Percentiles rank a stretch among this genome's conserved stretches.
Conservation (phyloP, 1,139 yeast species). For the Blastobotrys capitulatus region DNA sequence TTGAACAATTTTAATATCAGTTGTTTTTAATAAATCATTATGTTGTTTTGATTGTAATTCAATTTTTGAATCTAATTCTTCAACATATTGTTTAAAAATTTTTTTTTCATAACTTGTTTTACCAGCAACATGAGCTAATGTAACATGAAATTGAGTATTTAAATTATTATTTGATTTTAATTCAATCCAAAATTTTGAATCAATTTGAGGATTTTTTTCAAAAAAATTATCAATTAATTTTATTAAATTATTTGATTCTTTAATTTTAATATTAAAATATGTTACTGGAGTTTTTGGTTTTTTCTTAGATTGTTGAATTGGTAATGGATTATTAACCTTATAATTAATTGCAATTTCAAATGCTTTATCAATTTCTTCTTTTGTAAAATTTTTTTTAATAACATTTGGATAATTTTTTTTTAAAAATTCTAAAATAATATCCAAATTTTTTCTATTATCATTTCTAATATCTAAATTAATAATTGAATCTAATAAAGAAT, state of each 20-base stretch:
- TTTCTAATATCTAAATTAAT: conserved; percentile 47
- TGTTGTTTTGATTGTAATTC: conserved; percentile 5
- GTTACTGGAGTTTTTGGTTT: conserved; percentile 1
- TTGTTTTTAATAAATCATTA: neutral
- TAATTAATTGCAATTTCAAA: conserved; percentile 25
- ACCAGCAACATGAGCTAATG: conserved; percentile 53
- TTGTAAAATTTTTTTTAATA: conserved; percentile 39
- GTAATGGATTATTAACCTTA: conserved; percentile 23
- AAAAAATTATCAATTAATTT: conserved; percentile 20
- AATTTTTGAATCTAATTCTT: conserved; percentile 11
- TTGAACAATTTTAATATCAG: conserved; percentile 11
- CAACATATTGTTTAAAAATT: conserved; percentile 32
- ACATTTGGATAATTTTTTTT: conserved; percentile 44
- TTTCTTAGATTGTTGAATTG: neutral
- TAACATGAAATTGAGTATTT: conserved; percentile 67
- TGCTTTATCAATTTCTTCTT: conserved; percentile 25
- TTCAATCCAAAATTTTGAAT: conserved; percentile 23
- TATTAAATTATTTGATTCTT: conserved; percentile 6
- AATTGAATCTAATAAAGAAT: conserved; percentile 57
- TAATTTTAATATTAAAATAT: conserved; percentile 19
- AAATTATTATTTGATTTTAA: conserved; percentile 39
- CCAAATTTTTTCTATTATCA: conserved; percentile 52
- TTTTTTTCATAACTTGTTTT: conserved; percentile 23
- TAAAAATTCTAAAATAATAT: conserved; percentile 40
- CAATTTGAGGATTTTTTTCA: conserved; percentile 17